Evolutionary conservation across 331 rosid genomes (phyloP).

Genomic region (Spiraea crenata): DNA sequence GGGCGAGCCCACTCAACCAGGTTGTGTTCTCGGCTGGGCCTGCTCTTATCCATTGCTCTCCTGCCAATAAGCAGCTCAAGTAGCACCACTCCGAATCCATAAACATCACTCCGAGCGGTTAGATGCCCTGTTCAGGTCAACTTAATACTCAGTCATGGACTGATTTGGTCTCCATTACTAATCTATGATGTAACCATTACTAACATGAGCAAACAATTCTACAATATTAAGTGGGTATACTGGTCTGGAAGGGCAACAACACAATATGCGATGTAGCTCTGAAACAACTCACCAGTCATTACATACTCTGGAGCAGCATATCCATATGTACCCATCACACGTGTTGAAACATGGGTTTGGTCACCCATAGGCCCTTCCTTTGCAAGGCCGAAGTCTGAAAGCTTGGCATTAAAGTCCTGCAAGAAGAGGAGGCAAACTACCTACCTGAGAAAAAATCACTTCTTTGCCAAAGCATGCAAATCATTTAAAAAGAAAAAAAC

Average conservation of each 20-base stretch:
- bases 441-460: background rate
- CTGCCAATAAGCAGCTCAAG: conserved; percentile 92
- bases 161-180: background rate
- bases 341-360: conserved; percentile 96
- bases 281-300: conserved; percentile 81
- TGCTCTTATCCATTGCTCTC: conserved; percentile 88
- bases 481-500: background rate
- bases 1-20: conserved; percentile 98
- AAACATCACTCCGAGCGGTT: conserved; percentile 90
- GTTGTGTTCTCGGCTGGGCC: conserved; percentile 91
- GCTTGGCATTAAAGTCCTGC: conserved; percentile 89
- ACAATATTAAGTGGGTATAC: background rate
- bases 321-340: conserved; percentile 96
- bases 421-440: conserved; percentile 2
- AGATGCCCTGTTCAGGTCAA: conserved; percentile 70
- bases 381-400: conserved; percentile 97
- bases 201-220: background rate
- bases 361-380: conserved; percentile 99
- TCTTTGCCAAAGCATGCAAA: conserved; percentile 5
- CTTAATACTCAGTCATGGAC: conserved; percentile 19
- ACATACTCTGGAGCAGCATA: conserved; percentile 95
- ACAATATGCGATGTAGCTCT: background rate
- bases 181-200: background rate
- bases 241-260: background rate
- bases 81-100: conserved; percentile 92